phyloP scores from a whole-genome alignment of 2,329 filamentous ascomycete genomes.

The Hypoxylon sp. region DNA sequence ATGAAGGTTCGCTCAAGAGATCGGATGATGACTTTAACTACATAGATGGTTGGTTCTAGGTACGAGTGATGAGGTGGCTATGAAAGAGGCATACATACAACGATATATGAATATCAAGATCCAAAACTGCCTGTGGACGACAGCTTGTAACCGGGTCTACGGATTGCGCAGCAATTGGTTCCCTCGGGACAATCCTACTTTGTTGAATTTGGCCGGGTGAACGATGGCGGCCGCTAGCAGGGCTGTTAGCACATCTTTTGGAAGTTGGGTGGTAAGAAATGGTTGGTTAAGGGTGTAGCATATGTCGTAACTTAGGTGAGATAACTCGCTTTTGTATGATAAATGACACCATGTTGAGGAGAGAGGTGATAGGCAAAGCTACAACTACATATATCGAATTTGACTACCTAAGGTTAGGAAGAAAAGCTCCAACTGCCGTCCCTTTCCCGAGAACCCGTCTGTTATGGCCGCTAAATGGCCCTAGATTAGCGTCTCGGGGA shows the following conservation, averaged over 20 bases:
- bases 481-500: constrained; percentile 6
- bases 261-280: not conserved
- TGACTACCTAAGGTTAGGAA: too few relatives aligned
- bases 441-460: not conserved
- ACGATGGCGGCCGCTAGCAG: not conserved
- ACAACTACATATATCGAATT: not conserved
- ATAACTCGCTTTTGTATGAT: not conserved
- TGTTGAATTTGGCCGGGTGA: not conserved
- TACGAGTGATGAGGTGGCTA: not conserved
- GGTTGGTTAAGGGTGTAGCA: not conserved
- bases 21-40: not conserved
- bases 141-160: constrained; percentile 2
- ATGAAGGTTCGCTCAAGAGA: not conserved
- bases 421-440: not conserved
- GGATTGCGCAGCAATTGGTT: not conserved
- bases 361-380: not conserved
- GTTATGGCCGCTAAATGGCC: not conserved
- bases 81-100: not conserved
- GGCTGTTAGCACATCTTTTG: not conserved
- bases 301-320: not conserved
- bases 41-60: not conserved
- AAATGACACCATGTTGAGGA: not conserved
- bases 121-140: not conserved
- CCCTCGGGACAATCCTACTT: not conserved
- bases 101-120: not conserved